A percentile compares a stretch with the other conserved stretches of the same genome.
phyloP scores from a whole-genome alignment of 208 protist species.

The Trypanosoma rangeli region DNA sequence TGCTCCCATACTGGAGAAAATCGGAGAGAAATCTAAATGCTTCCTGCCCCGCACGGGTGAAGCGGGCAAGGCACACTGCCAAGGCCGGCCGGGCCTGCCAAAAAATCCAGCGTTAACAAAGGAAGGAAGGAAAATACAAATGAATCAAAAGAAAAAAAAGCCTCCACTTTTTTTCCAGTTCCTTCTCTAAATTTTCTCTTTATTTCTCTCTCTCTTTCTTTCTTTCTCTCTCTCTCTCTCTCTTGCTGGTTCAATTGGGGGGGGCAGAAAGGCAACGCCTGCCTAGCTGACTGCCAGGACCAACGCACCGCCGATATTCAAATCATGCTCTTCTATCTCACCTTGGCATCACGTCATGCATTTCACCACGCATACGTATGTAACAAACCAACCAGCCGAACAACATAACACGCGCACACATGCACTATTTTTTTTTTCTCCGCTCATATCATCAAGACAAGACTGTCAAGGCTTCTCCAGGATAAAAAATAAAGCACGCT shows the following conservation, averaged over 20 bases:
- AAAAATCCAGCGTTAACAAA: constrained; percentile 3
- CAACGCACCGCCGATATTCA: background rate
- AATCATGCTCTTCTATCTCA: background rate
- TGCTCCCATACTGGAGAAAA: background rate
- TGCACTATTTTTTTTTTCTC: constrained; percentile 5
- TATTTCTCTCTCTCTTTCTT: background rate
- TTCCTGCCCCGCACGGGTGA: background rate
- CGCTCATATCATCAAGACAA: constrained; percentile 22
- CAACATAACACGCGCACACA: background rate
- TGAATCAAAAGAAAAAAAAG: too few species aligned
- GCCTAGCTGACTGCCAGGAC: background rate
- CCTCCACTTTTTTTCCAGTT: constrained; percentile 1
- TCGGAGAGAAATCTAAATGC: background rate
- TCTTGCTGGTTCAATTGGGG: background rate
- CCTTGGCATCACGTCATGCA: background rate
- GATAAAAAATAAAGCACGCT: constrained; percentile 86
- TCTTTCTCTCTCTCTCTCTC: constrained; percentile 13
- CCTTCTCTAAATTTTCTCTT: background rate
- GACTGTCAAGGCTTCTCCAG: constrained; percentile 71
- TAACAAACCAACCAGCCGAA: constrained; percentile 10
- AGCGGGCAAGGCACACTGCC: background rate
- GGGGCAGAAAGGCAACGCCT: background rate
- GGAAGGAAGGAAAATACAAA: background rate
- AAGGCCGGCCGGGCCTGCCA: background rate
- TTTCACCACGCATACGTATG: background rate